Conservation (phyloP, 2,329 filamentous ascomycete genomes). For the Ophiostoma piceae region DNA sequence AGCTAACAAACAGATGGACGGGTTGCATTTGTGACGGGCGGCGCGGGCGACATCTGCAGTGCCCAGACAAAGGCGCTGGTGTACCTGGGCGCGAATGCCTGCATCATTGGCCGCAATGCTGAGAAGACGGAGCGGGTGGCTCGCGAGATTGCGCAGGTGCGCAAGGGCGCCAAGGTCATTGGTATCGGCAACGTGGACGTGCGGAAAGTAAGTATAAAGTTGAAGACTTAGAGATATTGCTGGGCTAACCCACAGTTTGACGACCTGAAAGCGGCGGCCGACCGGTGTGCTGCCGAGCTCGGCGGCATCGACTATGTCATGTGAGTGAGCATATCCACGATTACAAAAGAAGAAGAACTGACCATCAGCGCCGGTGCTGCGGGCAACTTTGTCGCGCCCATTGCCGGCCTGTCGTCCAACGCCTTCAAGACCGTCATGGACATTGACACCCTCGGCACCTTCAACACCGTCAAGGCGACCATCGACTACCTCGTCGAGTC, state of each 20-base stretch:
- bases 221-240: too few species aligned
- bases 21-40: conserved; percentile 91
- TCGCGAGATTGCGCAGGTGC: conserved; percentile 72
- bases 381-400: conserved; percentile 88
- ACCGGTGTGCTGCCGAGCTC: conserved; percentile 73
- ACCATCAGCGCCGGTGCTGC: conserved; percentile 74
- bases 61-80: conserved; percentile 90
- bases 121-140: conserved; percentile 82
- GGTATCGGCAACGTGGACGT: conserved; percentile 80
- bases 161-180: conserved; percentile 75
- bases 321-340: conserved; percentile 44
- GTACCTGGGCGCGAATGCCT: conserved; percentile 84
- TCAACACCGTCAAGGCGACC: conserved; percentile 90
- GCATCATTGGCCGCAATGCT: conserved; percentile 84
- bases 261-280: conserved; percentile 66
- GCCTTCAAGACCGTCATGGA: conserved; percentile 95
- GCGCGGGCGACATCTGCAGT: conserved; percentile 88
- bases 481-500: conserved; percentile 75
- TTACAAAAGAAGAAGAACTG: not conserved
- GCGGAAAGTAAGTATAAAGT: conserved; percentile 43
- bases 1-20: conserved; percentile 58
- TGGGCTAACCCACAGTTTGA: conserved; percentile 44
- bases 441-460: conserved; percentile 90
- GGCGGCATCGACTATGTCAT: conserved; percentile 90
- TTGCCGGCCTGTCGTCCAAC: conserved; percentile 75